Evolutionary conservation across 2,329 filamentous ascomycete species (phyloP).

Genomic region (Simplicillium sp.): DNA sequence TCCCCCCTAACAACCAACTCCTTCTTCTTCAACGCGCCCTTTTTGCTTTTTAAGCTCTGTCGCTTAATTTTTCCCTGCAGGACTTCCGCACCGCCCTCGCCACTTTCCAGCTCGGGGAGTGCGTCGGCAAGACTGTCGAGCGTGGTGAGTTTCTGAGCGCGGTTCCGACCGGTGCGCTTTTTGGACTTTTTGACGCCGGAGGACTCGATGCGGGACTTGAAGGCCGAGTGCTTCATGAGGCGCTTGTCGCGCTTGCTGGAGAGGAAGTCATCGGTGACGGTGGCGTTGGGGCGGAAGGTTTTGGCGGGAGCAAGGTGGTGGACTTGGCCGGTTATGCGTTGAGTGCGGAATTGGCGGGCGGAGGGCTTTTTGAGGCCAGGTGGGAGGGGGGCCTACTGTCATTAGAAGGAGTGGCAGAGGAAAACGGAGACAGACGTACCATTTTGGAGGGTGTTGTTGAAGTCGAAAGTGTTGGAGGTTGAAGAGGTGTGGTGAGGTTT

Average conservation of each 20-base stretch:
- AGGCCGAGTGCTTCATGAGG: conserved; percentile 68
- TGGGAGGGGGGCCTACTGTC: conserved; percentile 18
- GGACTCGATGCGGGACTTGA: conserved; percentile 69
- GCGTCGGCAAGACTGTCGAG: conserved; percentile 72
- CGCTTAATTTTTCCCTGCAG: conserved; percentile 55
- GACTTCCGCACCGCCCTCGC: conserved; percentile 34
- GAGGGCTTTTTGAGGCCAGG: conserved; percentile 42
- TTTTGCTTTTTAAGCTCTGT: conserved; percentile 64
- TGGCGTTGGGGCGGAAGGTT: conserved; percentile 40
- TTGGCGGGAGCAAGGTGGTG: conserved; percentile 42
- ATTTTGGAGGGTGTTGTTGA: too few species aligned
- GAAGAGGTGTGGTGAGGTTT: background rate
- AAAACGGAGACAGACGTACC: too few species aligned
- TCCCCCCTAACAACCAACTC: conserved; percentile 72
- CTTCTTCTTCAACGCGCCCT: conserved; percentile 75
- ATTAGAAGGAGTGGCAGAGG: too few species aligned
- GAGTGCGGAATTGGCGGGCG: conserved; percentile 45
- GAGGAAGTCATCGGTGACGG: conserved; percentile 49
- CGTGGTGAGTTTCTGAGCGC: conserved; percentile 56
- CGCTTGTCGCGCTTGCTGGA: conserved; percentile 78
- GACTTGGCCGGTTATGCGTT: conserved; percentile 37
- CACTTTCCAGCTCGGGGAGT: conserved; percentile 52
- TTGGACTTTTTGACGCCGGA: conserved; percentile 18
- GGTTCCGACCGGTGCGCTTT: conserved; percentile 34
- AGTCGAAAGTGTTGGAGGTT: background rate